phyloP scores from a whole-genome alignment of 345 rosid species.

The Pugionium cornutum region DNA sequence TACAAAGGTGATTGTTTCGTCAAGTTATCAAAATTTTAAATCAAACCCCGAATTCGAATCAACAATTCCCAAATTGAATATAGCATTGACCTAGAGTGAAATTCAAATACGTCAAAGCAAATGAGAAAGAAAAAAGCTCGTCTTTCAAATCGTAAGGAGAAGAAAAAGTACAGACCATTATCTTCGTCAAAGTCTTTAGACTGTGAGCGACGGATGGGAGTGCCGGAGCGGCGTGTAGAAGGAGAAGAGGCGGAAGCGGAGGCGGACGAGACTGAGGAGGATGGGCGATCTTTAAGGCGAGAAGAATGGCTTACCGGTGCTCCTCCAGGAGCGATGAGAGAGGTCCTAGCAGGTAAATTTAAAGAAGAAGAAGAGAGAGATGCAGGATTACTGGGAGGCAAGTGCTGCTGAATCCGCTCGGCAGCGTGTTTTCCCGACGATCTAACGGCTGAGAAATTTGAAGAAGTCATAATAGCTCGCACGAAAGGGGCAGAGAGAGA shows the following conservation, averaged over 20 bases:
- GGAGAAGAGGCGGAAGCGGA: conserved; percentile 40
- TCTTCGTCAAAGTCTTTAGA: conserved; percentile 49
- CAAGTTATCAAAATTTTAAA: neutral
- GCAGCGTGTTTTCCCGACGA: conserved; percentile 45
- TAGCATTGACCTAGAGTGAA: conserved; percentile 15
- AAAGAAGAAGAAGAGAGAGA: conserved; percentile 43
- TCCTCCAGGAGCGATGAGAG: conserved; percentile 34
- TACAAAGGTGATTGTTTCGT: neutral
- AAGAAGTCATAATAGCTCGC: conserved; percentile 32
- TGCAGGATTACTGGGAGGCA: conserved; percentile 32
- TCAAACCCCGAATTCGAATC: conserved; percentile 1
- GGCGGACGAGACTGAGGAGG: conserved; percentile 40
- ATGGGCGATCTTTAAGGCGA: conserved; percentile 49
- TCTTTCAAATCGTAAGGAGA: neutral
- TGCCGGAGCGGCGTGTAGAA: conserved; percentile 53
- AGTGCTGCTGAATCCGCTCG: conserved; percentile 43
- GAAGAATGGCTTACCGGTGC: conserved; percentile 30
- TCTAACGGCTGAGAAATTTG: conserved; percentile 40
- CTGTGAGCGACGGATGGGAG: conserved; percentile 59
- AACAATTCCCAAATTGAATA: conserved; percentile 14
- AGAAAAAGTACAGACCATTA: conserved; percentile 47
- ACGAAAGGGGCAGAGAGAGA: conserved; percentile 7
- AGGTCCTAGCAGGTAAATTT: conserved; percentile 43
- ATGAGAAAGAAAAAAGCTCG: neutral
- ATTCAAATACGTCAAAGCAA: neutral